Evolutionary conservation across 2,329 filamentous ascomycete genomes (phyloP).

Genomic region (Penicillium fuscoglaucum): DNA sequence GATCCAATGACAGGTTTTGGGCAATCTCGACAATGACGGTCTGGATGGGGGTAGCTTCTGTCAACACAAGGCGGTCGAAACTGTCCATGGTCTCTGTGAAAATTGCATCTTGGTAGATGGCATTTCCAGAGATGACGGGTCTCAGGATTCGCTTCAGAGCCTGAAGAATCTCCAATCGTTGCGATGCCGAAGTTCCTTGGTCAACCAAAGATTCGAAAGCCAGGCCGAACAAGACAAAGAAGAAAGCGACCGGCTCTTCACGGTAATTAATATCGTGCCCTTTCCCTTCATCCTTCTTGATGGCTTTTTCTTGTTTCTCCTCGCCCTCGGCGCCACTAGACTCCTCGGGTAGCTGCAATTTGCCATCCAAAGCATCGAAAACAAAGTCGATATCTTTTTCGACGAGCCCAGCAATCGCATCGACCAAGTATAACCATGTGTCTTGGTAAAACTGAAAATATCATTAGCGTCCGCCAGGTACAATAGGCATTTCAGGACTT

Average conservation of each 20-base stretch:
- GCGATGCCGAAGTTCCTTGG: slow-evolving; percentile 70
- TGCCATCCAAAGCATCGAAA: slow-evolving; percentile 93
- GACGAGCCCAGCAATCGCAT: slow-evolving; percentile 94
- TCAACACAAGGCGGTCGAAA: slow-evolving; percentile 86
- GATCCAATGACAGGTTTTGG: slow-evolving; percentile 81
- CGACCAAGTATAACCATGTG: slow-evolving; percentile 92
- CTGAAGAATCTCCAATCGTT: slow-evolving; percentile 83
- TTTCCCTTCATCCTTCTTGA: slow-evolving; percentile 50
- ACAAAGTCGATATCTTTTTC: slow-evolving; percentile 98
- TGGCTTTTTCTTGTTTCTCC: slow-evolving; percentile 27
- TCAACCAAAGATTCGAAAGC: slow-evolving; percentile 94
- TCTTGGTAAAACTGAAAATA: slow-evolving; percentile 79
- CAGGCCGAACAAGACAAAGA: slow-evolving; percentile 95
- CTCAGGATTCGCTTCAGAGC: slow-evolving; percentile 93
- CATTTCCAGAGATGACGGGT: slow-evolving; percentile 90
- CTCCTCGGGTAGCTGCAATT: slow-evolving; percentile 49
- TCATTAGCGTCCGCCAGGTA: background rate
- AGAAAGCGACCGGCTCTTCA: slow-evolving; percentile 96
- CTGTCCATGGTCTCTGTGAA: slow-evolving; percentile 98
- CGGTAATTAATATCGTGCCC: slow-evolving; percentile 90
- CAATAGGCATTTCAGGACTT: slow-evolving; percentile 12
- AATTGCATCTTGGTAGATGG: slow-evolving; percentile 92
- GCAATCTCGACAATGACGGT: slow-evolving; percentile 92
- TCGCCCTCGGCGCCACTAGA: slow-evolving; percentile 14
- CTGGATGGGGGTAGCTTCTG: slow-evolving; percentile 85